Conservation (phyloP, 1,139 yeast genomes). For the Ogataea hybrid region DNA sequence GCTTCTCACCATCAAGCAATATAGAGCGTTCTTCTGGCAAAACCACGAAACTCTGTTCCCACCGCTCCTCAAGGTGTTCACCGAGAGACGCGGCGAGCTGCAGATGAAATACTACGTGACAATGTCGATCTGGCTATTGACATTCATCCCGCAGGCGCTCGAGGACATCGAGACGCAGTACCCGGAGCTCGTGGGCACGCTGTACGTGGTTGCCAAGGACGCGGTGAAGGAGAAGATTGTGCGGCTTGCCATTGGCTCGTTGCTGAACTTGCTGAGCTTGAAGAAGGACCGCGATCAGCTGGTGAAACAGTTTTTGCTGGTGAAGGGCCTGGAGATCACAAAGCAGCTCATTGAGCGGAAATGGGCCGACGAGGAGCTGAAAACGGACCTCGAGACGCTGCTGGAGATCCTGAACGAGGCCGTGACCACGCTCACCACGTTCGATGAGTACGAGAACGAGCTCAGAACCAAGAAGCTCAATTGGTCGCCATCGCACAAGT, state of each 20-base stretch:
- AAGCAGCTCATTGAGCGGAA: conserved; percentile 77
- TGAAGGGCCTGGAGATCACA: conserved; percentile 70
- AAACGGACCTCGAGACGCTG: conserved; percentile 64
- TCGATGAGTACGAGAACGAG: conserved; percentile 90
- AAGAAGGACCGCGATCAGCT: conserved; percentile 40
- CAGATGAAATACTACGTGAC: conserved; percentile 84
- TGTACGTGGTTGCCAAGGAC: conserved; percentile 54
- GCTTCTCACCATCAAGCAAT: conserved; percentile 55
- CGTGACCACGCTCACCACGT: conserved; percentile 78
- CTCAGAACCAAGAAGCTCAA: conserved; percentile 71
- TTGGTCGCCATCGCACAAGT: conserved; percentile 94
- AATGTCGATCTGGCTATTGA: conserved; percentile 78
- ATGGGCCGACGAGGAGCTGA: conserved; percentile 93
- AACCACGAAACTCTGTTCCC: conserved; percentile 54
- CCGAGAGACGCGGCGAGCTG: conserved; percentile 50
- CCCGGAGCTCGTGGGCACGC: conserved; percentile 56
- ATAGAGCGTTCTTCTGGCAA: conserved; percentile 59
- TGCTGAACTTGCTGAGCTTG: conserved; percentile 54
- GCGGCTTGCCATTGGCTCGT: conserved; percentile 72
- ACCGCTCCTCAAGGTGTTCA: conserved; percentile 47
- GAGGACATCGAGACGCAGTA: conserved; percentile 52
- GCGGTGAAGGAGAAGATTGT: conserved; percentile 92
- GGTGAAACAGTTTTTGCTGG: conserved; percentile 70
- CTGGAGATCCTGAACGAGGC: conserved; percentile 63
- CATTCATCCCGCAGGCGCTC: conserved; percentile 64